A percentile compares a stretch with the other conserved stretches of the same genome.
phyloP scores from a whole-genome alignment of 2,329 filamentous ascomycete species.

The Beauveria australis region DNA sequence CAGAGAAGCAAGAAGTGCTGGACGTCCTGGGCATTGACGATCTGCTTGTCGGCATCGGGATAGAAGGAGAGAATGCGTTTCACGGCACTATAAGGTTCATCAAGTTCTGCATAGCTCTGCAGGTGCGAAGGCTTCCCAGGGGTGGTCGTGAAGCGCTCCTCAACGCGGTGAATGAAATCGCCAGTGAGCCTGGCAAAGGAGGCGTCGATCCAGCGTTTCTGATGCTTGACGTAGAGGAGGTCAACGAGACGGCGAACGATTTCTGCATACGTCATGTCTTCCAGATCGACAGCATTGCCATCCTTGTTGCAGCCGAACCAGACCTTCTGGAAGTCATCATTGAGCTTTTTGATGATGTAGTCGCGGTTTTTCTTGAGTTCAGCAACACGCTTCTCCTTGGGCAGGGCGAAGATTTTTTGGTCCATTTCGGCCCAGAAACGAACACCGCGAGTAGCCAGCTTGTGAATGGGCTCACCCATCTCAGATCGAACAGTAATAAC shows the following conservation, averaged over 20 bases:
- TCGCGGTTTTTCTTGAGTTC: slow-evolving; percentile 83
- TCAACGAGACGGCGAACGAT: slow-evolving; percentile 82
- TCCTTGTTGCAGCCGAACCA: slow-evolving; percentile 86
- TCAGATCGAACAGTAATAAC: slow-evolving; percentile 95
- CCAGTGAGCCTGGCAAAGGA: slow-evolving; percentile 77
- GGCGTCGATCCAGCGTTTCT: slow-evolving; percentile 83
- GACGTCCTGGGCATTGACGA: slow-evolving; percentile 97
- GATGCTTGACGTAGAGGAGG: slow-evolving; percentile 84
- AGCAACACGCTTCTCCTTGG: slow-evolving; percentile 85
- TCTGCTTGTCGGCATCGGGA: slow-evolving; percentile 77
- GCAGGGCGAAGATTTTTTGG: slow-evolving; percentile 91
- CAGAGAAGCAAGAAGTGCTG: slow-evolving; percentile 94
- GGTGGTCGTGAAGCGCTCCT: slow-evolving; percentile 83
- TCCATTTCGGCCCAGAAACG: slow-evolving; percentile 99
- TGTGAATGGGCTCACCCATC: slow-evolving; percentile 99
- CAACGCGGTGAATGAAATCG: slow-evolving; percentile 93
- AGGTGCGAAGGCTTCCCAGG: slow-evolving; percentile 70
- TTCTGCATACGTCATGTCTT: slow-evolving; percentile 93
- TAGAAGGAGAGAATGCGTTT: slow-evolving; percentile 75
- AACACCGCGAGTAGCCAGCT: slow-evolving; percentile 93
- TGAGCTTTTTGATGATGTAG: slow-evolving; percentile 91
- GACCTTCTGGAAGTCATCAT: slow-evolving; percentile 93
- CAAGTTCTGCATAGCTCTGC: slow-evolving; percentile 83
- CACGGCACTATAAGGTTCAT: slow-evolving; percentile 70
- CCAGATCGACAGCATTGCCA: slow-evolving; percentile 75